Conservation (phyloP, 108 stramenopile species). For the Skeletonema grethae region DNA sequence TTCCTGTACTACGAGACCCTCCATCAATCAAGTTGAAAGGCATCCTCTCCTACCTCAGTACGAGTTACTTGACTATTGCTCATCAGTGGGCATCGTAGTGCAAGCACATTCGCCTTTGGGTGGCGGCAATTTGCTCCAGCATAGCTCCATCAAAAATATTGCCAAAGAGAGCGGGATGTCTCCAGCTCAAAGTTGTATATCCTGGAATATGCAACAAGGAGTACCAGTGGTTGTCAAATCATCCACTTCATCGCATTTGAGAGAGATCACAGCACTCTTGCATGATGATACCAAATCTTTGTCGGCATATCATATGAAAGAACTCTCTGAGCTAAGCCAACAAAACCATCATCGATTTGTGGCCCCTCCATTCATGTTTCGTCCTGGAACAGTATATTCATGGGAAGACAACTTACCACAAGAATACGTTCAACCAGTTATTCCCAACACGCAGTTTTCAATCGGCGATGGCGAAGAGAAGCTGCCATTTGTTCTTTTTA, state of each 20-base stretch:
- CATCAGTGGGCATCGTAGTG: slow-evolving; percentile 54
- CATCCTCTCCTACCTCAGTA: slow-evolving; percentile 76
- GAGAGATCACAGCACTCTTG: slow-evolving; percentile 37
- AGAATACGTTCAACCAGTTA: neutral
- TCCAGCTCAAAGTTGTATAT: slow-evolving; percentile 64
- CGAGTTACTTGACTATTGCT: slow-evolving; percentile 70
- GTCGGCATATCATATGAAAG: slow-evolving; percentile 57
- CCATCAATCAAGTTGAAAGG: slow-evolving; percentile 85
- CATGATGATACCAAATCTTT: slow-evolving; percentile 22
- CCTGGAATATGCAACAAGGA: slow-evolving; percentile 79
- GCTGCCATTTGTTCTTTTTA: neutral
- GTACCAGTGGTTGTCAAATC: slow-evolving; percentile 67
- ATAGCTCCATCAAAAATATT: slow-evolving; percentile 26
- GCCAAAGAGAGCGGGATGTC: slow-evolving; percentile 45
- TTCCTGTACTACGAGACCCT: slow-evolving; percentile 52
- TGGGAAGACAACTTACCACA: slow-evolving; percentile 45
- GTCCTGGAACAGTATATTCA: slow-evolving; percentile 51
- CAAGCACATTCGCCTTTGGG: slow-evolving; percentile 73
- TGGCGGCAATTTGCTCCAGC: slow-evolving; percentile 39
- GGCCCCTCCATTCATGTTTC: slow-evolving; percentile 79
- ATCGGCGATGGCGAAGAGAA: neutral
- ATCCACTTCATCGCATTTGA: slow-evolving; percentile 42
- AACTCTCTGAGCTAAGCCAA: slow-evolving; percentile 46
- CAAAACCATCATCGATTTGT: slow-evolving; percentile 59
- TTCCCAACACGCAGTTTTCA: neutral